Evolutionary conservation across 352 stramenopile species (phyloP).

Genomic region (Phytophthora pini): DNA sequence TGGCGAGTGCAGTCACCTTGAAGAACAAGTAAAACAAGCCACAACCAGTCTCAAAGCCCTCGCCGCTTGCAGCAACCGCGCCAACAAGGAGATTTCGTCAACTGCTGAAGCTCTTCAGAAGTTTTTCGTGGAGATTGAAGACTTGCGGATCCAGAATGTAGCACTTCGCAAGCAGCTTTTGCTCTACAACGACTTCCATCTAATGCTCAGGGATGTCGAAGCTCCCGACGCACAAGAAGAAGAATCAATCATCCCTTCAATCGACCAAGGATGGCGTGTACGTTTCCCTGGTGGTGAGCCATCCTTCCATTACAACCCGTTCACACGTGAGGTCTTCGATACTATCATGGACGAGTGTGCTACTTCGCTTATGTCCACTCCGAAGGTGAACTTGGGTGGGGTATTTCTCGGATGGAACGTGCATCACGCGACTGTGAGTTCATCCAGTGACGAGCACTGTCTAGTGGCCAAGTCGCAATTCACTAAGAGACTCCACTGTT

Average conservation of each 20-base stretch:
- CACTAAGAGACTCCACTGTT: slow-evolving; percentile 8
- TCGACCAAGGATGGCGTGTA: slow-evolving; percentile 13
- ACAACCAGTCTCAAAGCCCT: slow-evolving; percentile 12
- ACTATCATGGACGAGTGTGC: slow-evolving; percentile 13
- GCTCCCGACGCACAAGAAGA: neutral
- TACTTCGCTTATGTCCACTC: slow-evolving; percentile 1
- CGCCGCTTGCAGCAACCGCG: slow-evolving; percentile 9
- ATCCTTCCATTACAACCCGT: slow-evolving; percentile 10
- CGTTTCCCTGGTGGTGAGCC: neutral
- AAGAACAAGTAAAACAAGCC: slow-evolving; percentile 28
- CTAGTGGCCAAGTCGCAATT: slow-evolving; percentile 13
- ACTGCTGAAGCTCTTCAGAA: slow-evolving; percentile 10
- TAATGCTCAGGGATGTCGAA: slow-evolving; percentile 8
- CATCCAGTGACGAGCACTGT: neutral
- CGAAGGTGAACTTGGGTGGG: neutral
- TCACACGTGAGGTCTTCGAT: neutral
- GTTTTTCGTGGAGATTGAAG: slow-evolving; percentile 36
- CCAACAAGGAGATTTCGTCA: neutral
- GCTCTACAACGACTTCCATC: slow-evolving; percentile 16
- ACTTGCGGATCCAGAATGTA: slow-evolving; percentile 33
- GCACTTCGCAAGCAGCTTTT: slow-evolving; percentile 29
- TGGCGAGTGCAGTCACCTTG: slow-evolving; percentile 24
- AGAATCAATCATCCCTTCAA: slow-evolving; percentile 2
- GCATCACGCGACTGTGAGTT: slow-evolving; percentile 1
- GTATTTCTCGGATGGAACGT: slow-evolving; percentile 15